A percentile compares a stretch with the other conserved stretches of the same genome.
Conservation (phyloP, 805 yeast genomes). For the Scheffersomyces coipomensis region DNA sequence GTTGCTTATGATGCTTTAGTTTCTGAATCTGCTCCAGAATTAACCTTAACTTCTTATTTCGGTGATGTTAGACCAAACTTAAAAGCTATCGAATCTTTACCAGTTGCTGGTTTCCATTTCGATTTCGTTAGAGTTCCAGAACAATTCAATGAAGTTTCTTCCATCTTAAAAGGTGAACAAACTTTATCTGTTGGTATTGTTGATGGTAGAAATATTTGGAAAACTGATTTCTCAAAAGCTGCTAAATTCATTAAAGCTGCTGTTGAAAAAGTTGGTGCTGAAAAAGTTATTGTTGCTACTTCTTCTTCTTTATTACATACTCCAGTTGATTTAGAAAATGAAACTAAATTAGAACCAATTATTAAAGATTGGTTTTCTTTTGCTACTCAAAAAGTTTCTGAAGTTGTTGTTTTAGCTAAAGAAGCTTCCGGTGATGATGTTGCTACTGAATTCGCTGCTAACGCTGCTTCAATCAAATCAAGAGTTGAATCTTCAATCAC, state of each 20-base stretch:
- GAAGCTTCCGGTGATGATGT: constrained; percentile 83
- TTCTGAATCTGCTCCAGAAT: constrained; percentile 67
- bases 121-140: constrained; percentile 96
- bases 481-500: constrained; percentile 87
- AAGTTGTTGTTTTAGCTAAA: constrained; percentile 90
- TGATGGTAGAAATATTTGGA: constrained; percentile 99
- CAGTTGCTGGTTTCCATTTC: constrained; percentile 94
- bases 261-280: constrained; percentile 78
- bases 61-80: constrained; percentile 99
- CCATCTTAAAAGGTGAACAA: constrained; percentile 67
- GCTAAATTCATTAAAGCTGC: constrained; percentile 79
- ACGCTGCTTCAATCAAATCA: constrained; percentile 80
- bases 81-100: constrained; percentile 81
- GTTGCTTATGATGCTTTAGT: constrained; percentile 79
- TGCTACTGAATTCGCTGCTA: constrained; percentile 72
- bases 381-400: constrained; percentile 93
- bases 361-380: constrained; percentile 98
- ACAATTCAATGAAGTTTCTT: constrained; percentile 82
- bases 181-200: constrained; percentile 93
- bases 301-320: constrained; percentile 98
- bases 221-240: constrained; percentile 90
- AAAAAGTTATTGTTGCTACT: constrained; percentile 86
- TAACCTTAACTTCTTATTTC: constrained; percentile 87
- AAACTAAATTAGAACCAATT: constrained; percentile 85
- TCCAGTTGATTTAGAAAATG: constrained; percentile 93